A percentile compares a stretch with the other conserved stretches of the same genome.
These are phyloP conservation scores for Paramecium primaurelia DNA, from an alignment of 73 alveolate genomes.

Conservation along the genomic window DNA sequence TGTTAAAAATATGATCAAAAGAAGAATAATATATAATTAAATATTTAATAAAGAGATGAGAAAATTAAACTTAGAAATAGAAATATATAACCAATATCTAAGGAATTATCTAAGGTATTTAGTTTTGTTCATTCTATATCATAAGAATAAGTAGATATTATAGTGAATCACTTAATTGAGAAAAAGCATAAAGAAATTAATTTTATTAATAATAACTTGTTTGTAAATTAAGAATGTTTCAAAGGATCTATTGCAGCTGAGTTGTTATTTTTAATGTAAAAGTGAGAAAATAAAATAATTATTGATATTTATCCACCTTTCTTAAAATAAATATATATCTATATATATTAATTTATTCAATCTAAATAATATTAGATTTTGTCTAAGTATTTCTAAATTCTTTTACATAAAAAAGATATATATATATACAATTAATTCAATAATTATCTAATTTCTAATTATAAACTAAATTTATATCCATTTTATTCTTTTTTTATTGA, in stretches of 20 bases:
- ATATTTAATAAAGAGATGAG: background rate
- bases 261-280: background rate
- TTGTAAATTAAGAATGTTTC: background rate
- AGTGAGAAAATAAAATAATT: background rate
- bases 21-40: background rate
- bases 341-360: background rate
- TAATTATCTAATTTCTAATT: too few relatives aligned
- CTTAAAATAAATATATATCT: background rate
- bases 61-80: background rate
- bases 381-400: background rate
- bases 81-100: background rate
- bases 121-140: background rate
- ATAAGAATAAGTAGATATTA: background rate
- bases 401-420: too few relatives aligned
- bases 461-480: too few relatives aligned
- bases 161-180: background rate
- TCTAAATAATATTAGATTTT: background rate
- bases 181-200: background rate
- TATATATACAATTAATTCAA: too few relatives aligned
- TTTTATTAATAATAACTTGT: background rate
- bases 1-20: background rate
- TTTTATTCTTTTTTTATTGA: too few relatives aligned
- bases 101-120: background rate
- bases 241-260: background rate
- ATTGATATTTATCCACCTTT: background rate